Conservation (phyloP, 192 early-diverging fungal species). For the Backusella tuberculispora region DNA sequence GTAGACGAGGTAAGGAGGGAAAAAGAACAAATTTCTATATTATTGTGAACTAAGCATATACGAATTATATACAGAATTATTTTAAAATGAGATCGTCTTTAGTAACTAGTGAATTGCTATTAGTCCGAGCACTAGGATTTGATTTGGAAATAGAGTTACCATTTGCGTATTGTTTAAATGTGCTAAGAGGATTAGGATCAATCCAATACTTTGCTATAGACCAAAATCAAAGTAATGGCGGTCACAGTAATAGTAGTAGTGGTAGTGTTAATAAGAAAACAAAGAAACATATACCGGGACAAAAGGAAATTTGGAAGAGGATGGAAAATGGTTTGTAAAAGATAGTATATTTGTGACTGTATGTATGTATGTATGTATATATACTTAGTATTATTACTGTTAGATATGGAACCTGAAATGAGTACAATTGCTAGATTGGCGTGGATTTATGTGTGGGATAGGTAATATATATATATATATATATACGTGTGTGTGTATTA, state of each 20-base stretch:
- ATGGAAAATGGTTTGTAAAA: constrained; percentile 24
- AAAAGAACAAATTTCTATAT: background rate
- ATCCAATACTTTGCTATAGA: constrained; percentile 30
- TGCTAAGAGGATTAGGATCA: constrained; percentile 52
- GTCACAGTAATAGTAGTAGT: background rate
- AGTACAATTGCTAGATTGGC: constrained; percentile 33
- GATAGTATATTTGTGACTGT: no score
- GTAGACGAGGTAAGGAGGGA: constrained; percentile 31
- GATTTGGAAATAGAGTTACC: constrained; percentile 55
- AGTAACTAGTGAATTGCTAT: constrained; percentile 52
- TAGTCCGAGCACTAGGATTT: constrained; percentile 53
- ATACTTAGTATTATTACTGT: background rate
- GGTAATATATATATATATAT: constrained; percentile 24
- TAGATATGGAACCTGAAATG: constrained; percentile 38
- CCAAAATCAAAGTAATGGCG: background rate
- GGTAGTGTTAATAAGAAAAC: background rate
- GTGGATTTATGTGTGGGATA: constrained; percentile 45
- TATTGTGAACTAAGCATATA: background rate
- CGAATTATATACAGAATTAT: constrained; percentile 36
- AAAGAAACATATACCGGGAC: constrained; percentile 13
- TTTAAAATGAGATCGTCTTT: constrained; percentile 53
- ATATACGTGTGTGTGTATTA: background rate
- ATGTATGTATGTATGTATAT: background rate
- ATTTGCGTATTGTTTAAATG: constrained; percentile 54
- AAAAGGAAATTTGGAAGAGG: constrained; percentile 32